Evolutionary conservation across 768 basidiomycete genomes (phyloP), one percentile per base, ranked within the genome.

Genomic region (Coprinopsis cinerea): DNA sequence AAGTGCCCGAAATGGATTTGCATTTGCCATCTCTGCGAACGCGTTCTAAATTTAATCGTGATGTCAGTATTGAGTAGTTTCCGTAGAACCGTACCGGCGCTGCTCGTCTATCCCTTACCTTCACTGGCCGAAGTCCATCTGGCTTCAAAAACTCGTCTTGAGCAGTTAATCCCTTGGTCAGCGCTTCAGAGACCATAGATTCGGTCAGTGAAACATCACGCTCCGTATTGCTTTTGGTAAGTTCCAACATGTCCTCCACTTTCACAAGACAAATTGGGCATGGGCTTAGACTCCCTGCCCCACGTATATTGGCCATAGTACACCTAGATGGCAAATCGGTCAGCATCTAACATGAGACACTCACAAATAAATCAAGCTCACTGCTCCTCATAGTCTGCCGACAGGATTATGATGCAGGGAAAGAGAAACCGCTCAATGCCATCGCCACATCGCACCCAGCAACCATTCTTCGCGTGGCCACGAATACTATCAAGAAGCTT

Each of bases 341-440:
- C 37, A 39, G 18, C 37, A 39, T 20, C 18, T 17, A 39, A 20
- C 18, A 39, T 20, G 37, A 39, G 11, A 39, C 37, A 14, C 7
- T 20, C 37, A 39, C 9, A 7, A 39, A 20, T 20, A 20, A 26
- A 39, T n/a, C 11, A 25, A 22, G 42, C 68, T 20, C 62, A 76
- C 75, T 69, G 67, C 61, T 77, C 73, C 49, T 76, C 67, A 44
- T 72, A 76, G 46, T 76, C 72, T 3, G 66, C 63, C 4, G 65
- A 69, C 1, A 73, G 53, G 3, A 74, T 70, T 0, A 71, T 25
- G 23, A 76, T 58, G 4, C 68, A 22, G 1, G 70, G 71, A 24
- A 61, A 75, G 0, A 76, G 37, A 13, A 32, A 52, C 0, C 58
- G 62, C 1, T n/a, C 2, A 13, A 67, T 52, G 3, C 53, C 53